Evolutionary conservation across 306 rosid genomes (phyloP).

Genomic region (Hippophae rhamnoides): DNA sequence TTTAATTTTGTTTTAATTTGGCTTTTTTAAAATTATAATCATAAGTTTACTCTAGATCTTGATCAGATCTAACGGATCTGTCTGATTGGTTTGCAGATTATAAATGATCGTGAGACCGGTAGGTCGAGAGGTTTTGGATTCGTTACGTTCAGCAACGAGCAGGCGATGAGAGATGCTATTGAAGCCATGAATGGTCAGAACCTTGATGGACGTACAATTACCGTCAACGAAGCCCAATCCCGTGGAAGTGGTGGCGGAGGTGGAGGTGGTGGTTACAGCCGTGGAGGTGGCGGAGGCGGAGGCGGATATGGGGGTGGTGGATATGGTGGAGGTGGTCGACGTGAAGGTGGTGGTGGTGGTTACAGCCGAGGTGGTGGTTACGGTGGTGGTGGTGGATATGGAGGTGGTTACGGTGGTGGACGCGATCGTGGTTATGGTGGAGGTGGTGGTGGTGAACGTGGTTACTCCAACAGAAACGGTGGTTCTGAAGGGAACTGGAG

Average conservation of each 20-base stretch:
- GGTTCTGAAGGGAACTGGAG: conserved; percentile 79
- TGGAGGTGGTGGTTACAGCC: conserved; percentile 16
- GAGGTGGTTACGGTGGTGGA: conserved; percentile 29
- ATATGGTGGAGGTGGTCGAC: conserved; percentile 8
- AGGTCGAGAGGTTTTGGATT: conserved; percentile 92
- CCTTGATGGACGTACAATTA: conserved; percentile 82
- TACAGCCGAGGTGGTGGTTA: conserved; percentile 25
- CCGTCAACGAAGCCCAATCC: conserved; percentile 85
- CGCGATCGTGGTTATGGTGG: conserved; percentile 32
- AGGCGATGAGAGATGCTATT: conserved; percentile 69
- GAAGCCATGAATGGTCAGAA: conserved; percentile 83
- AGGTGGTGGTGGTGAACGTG: conserved; percentile 23
- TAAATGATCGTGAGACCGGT: conserved; percentile 89
- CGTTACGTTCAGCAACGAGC: conserved; percentile 67
- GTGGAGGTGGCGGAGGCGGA: conserved; percentile 25
- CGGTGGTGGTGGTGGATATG: conserved; percentile 23
- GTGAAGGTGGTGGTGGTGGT: conserved; percentile 6
- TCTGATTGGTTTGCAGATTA: conserved; percentile 31
- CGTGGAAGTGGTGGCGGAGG: conserved; percentile 65
- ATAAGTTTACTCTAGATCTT: conserved; percentile 6
- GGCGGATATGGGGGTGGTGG: conserved; percentile 22
- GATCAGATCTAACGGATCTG: neutral
- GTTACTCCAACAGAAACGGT: conserved; percentile 42
- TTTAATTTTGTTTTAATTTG: neutral
- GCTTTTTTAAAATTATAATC: neutral